These are phyloP conservation scores for Hordeum pubiflorum DNA, from an alignment of 202 grass and related monocot genomes.

Conservation along the genomic window DNA sequence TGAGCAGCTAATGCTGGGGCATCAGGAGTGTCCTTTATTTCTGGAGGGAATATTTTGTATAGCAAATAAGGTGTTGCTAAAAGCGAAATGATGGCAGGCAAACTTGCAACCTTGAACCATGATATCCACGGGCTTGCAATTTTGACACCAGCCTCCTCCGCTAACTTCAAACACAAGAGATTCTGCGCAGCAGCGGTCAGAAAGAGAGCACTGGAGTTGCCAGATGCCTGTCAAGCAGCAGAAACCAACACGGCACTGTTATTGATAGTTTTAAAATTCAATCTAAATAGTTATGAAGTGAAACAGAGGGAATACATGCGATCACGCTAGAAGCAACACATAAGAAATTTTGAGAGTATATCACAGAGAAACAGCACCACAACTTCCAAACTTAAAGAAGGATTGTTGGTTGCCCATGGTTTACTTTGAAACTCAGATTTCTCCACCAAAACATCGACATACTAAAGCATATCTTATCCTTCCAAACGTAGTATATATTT, in stretches of 20 bases:
- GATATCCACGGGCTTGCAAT: conserved; percentile 82
- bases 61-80: conserved; percentile 66
- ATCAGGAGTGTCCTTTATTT: conserved; percentile 83
- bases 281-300: background rate
- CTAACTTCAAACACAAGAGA: conserved; percentile 79
- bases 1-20: conserved; percentile 70
- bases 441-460: background rate
- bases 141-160: conserved; percentile 79
- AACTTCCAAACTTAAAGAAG: background rate
- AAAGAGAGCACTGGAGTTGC: conserved; percentile 81
- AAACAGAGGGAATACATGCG: background rate
- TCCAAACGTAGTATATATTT: background rate
- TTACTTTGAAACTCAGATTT: background rate
- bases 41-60: conserved; percentile 83
- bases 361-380: background rate
- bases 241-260: background rate
- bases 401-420: background rate
- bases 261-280: background rate
- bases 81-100: conserved; percentile 74
- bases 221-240: conserved; percentile 50
- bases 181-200: conserved; percentile 91
- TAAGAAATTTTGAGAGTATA: background rate
- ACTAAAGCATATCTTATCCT: background rate
- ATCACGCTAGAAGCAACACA: background rate
- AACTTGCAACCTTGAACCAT: conserved; percentile 78